These are phyloP conservation scores for Chaetomium cochliodes DNA, from an alignment of 495 filamentous ascomycete species.

Conservation along the genomic window DNA sequence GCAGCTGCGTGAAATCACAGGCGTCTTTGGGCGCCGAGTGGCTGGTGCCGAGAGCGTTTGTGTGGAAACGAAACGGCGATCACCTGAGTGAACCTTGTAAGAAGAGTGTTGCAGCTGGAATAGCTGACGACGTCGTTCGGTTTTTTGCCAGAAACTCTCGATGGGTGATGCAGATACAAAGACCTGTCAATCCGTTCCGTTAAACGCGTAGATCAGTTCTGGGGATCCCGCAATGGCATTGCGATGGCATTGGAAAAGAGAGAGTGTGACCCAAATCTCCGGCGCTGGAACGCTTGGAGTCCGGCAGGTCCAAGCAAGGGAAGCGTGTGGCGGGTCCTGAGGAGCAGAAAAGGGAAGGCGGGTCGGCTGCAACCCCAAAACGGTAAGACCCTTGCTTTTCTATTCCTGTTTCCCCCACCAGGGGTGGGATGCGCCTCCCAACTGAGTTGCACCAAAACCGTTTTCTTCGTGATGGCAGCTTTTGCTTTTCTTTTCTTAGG, in stretches of 20 bases:
- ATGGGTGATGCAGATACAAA: background rate
- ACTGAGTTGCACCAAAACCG: background rate
- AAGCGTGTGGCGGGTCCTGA: background rate
- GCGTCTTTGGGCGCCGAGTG: slow-evolving; percentile 10
- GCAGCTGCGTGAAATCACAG: slow-evolving; percentile 8
- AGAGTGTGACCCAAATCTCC: background rate
- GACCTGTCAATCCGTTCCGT: background rate
- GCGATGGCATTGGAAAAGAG: background rate
- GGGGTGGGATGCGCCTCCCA: background rate
- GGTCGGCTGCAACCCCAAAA: slow-evolving; percentile 13
- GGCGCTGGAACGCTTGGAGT: background rate
- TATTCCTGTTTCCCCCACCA: background rate
- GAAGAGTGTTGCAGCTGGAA: background rate
- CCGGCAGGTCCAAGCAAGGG: background rate
- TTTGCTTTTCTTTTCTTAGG: no score
- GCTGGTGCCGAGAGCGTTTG: slow-evolving; percentile 20
- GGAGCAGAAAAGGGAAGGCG: slow-evolving; percentile 6
- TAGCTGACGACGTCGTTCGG: background rate
- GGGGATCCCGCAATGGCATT: slow-evolving; percentile 2
- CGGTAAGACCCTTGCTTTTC: slow-evolving; percentile 4
- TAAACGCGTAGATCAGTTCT: background rate
- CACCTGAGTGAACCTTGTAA: background rate
- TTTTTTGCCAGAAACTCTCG: background rate
- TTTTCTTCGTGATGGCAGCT: no score
- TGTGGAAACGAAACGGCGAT: slow-evolving; percentile 22